Conservation (phyloP, 129 eudicot genomes). For the Helianthus annuus region DNA sequence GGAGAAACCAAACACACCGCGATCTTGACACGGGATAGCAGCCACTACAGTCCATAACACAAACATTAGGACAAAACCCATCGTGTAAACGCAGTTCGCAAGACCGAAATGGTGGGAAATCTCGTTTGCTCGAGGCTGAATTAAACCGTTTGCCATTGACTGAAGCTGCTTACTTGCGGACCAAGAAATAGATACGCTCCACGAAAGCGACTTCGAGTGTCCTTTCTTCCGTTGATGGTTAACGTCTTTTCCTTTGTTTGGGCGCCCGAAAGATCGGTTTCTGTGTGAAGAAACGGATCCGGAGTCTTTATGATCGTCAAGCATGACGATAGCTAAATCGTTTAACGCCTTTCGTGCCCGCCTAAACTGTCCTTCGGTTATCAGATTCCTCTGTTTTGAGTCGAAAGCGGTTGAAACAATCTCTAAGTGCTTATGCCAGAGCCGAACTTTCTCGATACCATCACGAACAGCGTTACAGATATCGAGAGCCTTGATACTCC, state of each 20-base stretch:
- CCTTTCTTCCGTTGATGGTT: conserved; percentile 49
- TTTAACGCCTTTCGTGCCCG: conserved; percentile 74
- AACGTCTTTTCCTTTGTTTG: conserved; percentile 53
- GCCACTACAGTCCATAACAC: conserved; percentile 84
- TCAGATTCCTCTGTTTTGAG: conserved; percentile 44
- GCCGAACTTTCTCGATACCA: conserved; percentile 68
- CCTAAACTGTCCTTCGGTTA: conserved; percentile 67
- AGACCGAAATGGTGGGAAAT: conserved; percentile 47
- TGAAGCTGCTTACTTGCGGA: conserved; percentile 91
- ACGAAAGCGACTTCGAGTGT: conserved; percentile 75
- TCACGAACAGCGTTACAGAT: conserved; percentile 86
- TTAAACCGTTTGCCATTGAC: conserved; percentile 53
- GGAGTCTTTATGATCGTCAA: conserved; percentile 61
- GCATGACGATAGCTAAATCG: conserved; percentile 75
- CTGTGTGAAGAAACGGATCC: conserved; percentile 59
- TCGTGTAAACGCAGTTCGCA: conserved; percentile 56
- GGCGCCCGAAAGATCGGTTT: conserved; percentile 77
- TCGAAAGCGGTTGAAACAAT: conserved; percentile 63
- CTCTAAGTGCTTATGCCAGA: conserved; percentile 73
- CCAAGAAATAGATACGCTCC: conserved; percentile 93
- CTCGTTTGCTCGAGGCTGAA: conserved; percentile 61
- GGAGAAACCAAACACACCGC: conserved; percentile 54
- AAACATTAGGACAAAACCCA: conserved; percentile 71
- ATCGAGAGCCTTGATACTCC: conserved; percentile 75
- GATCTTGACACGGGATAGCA: conserved; percentile 89